phyloP scores from a whole-genome alignment of 2,329 filamentous ascomycete genomes.

The Aspergillus puulaauensis region DNA sequence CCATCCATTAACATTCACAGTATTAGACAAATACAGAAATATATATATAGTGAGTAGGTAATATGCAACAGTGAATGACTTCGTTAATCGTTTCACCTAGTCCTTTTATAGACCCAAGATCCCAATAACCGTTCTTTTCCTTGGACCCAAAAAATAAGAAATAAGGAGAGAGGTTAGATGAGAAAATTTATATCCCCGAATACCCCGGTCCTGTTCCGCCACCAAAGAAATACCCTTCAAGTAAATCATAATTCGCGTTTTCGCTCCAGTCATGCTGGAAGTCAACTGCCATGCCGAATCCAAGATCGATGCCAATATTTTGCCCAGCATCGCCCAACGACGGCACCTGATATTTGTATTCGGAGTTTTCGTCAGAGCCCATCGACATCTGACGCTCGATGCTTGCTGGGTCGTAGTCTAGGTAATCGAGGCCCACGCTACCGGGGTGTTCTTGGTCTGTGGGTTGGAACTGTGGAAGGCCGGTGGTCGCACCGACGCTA shows the following conservation, averaged over 20 bases:
- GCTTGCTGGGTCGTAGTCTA: conserved; percentile 49
- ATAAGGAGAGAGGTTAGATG: not conserved
- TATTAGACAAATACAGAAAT: not conserved
- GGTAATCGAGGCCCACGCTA: conserved; percentile 54
- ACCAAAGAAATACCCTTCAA: conserved; percentile 59
- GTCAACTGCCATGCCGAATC: conserved; percentile 46
- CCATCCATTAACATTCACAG: not conserved
- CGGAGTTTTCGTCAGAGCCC: conserved; percentile 29
- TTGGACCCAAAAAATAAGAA: not conserved
- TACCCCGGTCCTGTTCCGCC: conserved; percentile 37
- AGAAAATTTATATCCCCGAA: conserved; percentile 18
- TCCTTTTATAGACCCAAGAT: not conserved
- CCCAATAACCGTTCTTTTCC: not conserved
- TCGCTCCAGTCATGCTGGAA: conserved; percentile 52
- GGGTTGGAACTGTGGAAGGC: conserved; percentile 23
- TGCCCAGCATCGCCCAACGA: conserved; percentile 32
- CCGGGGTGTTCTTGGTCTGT: conserved; percentile 22
- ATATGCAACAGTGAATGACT: not conserved
- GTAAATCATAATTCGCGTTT: conserved; percentile 49
- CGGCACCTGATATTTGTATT: conserved; percentile 31
- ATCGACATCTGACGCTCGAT: conserved; percentile 25
- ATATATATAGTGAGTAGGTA: not conserved
- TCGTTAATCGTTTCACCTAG: not conserved
- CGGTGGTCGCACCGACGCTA: conserved; percentile 24
- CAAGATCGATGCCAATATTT: conserved; percentile 45